These are phyloP conservation scores for Macroventuria anomochaeta DNA, from an alignment of 2,329 filamentous ascomycete genomes.

Conservation along the genomic window DNA sequence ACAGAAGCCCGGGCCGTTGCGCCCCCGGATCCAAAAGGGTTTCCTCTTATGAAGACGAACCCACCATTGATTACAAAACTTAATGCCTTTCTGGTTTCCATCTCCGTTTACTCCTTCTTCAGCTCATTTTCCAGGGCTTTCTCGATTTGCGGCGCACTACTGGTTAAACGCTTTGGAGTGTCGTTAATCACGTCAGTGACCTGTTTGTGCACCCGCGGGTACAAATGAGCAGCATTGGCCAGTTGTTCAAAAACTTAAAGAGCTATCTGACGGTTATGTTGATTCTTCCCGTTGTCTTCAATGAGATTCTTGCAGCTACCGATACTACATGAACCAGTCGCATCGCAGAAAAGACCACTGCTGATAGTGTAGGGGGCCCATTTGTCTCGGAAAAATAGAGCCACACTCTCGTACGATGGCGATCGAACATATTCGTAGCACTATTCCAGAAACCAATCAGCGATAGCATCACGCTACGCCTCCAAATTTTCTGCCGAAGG, in stretches of 20 bases:
- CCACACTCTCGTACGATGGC: neutral
- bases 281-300: neutral
- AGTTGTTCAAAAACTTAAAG: neutral
- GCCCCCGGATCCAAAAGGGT: too few relatives aligned
- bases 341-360: neutral
- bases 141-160: neutral
- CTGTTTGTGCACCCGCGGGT: neutral
- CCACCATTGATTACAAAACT: too few relatives aligned
- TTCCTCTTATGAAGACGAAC: too few relatives aligned
- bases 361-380: neutral
- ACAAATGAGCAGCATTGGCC: neutral
- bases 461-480: neutral
- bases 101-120: too few relatives aligned
- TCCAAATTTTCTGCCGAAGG: neutral
- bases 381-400: neutral
- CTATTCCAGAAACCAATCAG: neutral
- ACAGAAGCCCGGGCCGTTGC: too few relatives aligned
- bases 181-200: neutral
- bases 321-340: neutral
- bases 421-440: neutral
- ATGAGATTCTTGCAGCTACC: neutral
- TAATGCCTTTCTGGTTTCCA: too few relatives aligned
- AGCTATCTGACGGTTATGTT: neutral
- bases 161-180: neutral
- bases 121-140: too few relatives aligned